Conservation (phyloP, 495 filamentous ascomycete species). For the Penicillium fimorum region DNA sequence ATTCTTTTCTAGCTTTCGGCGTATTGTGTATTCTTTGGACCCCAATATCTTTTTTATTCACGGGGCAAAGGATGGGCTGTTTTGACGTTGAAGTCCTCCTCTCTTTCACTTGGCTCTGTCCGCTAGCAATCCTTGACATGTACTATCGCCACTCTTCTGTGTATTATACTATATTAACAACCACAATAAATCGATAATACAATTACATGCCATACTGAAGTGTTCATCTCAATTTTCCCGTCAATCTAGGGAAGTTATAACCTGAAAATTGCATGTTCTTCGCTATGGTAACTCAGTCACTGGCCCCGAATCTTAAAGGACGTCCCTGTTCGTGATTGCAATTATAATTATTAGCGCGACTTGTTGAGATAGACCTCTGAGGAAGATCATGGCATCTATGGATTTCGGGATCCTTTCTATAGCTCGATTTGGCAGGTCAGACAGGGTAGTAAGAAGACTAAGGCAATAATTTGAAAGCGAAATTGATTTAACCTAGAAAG, state of each 20-base stretch:
- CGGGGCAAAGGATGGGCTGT: background rate
- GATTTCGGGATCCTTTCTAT: too few relatives aligned
- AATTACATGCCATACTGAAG: background rate
- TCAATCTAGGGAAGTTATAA: too few relatives aligned
- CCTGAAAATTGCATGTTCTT: too few relatives aligned
- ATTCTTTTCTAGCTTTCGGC: background rate
- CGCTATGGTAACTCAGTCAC: too few relatives aligned
- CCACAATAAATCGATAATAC: background rate
- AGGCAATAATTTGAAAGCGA: background rate
- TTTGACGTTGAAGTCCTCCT: background rate
- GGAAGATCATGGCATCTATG: too few relatives aligned
- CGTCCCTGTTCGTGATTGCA: too few relatives aligned
- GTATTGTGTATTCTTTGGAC: background rate
- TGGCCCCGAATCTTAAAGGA: too few relatives aligned
- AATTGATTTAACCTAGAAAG: background rate
- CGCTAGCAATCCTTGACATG: background rate
- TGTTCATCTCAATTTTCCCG: too few relatives aligned
- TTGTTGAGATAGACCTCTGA: too few relatives aligned
- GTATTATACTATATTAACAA: constrained; percentile 12
- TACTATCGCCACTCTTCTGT: constrained; percentile 15
- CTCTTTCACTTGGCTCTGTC: background rate
- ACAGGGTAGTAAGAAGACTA: background rate
- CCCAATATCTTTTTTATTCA: background rate
- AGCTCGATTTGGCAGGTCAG: too few relatives aligned
- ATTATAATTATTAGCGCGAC: too few relatives aligned